These are phyloP conservation scores for Bimuria novae-zelandiae DNA, from an alignment of 2,329 filamentous ascomycete species.

Conservation along the genomic window DNA sequence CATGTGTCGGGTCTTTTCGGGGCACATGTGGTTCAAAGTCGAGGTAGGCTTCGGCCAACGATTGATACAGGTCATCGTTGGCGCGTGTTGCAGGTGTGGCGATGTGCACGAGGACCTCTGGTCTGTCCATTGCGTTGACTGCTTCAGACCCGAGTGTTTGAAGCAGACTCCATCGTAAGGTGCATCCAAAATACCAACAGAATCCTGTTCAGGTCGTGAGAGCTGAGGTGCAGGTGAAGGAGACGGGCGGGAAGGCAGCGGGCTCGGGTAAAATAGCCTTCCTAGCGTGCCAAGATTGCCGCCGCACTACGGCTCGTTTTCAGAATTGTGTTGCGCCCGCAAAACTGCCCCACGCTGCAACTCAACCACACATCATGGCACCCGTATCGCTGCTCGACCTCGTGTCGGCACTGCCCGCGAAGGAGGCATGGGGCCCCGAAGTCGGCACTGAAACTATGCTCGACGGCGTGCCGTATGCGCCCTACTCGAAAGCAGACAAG, in stretches of 20 bases:
- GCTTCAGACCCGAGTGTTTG: not conserved
- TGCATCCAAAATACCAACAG: not conserved
- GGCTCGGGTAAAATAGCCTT: constrained; percentile 1
- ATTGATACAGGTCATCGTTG: constrained; percentile 49
- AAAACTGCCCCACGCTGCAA: constrained; percentile 14
- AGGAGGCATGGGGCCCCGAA: constrained; percentile 76
- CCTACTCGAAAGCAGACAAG: constrained; percentile 98
- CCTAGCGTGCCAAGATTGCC: constrained; percentile 15
- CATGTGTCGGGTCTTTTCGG: not conserved
- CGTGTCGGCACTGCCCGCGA: constrained; percentile 52
- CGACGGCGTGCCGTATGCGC: constrained; percentile 94
- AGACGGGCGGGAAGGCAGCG: not conserved
- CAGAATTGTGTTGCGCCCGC: constrained; percentile 21
- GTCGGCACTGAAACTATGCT: constrained; percentile 84
- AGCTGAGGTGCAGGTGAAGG: not conserved
- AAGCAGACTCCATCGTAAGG: not conserved
- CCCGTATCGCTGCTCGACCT: constrained; percentile 54
- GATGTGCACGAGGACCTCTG: constrained; percentile 53
- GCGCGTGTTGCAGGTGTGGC: constrained; percentile 48
- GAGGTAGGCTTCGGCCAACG: constrained; percentile 49
- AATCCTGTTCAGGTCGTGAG: not conserved
- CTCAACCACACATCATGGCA: constrained; percentile 46
- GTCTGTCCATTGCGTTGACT: constrained; percentile 23
- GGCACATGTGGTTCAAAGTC: constrained; percentile 34
- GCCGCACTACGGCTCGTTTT: constrained; percentile 12